Base-by-base conservation (phyloP, 2,329 filamentous ascomycete genomes). In the Cytospora paraplurivora region DNA sequence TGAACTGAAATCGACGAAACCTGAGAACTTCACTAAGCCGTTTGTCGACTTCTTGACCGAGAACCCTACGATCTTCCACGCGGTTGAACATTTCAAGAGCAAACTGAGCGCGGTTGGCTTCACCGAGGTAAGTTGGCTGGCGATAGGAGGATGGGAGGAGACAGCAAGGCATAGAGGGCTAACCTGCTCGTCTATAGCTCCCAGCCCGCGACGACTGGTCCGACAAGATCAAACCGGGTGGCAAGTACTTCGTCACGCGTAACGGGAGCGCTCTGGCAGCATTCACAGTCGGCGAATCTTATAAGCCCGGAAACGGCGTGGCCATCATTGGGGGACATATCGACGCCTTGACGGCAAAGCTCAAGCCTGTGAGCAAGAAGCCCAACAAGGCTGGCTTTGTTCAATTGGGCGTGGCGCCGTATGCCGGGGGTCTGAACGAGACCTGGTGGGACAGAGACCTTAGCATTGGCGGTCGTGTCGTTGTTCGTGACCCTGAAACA, bases 361-460 rank as follows among this genome's bases (percentile, higher is more conserved):
- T 98, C 70, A 98, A 98, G 86, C 94, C 95, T 11, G 85, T 97
- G 34, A 92, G 92, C 72, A 91, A 86, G 72, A 88, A 97, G 71
- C 87, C 89, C n/a, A 91, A 82, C 70, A 92, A 90, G 74, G 89
- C 91, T 37, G 94, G 95, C 60, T 99, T 92, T 73, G 76, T 92
- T 34, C 92, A 98, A 79, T 84, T 98, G 7, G 94, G 92, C 32
- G 92, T 98, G 59, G 93, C 95, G 2, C 95, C 91, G 0, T 99
- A 98, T 74, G 94, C 93, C 11, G 94, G 95, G 57, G 93, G 82
- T 1, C 78, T 98, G 66, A 95, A 93, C 73, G 82, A 83, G 67
- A 98, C 95, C 1, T 98, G 95, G 95, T 98, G 93, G 94, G 95
- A 98, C 76, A 87, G 95, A 44, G 95, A 99, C 75, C 83, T 99